Base-by-base conservation (phyloP, 495 filamentous ascomycete species). In the Xylaria sp. region DNA sequence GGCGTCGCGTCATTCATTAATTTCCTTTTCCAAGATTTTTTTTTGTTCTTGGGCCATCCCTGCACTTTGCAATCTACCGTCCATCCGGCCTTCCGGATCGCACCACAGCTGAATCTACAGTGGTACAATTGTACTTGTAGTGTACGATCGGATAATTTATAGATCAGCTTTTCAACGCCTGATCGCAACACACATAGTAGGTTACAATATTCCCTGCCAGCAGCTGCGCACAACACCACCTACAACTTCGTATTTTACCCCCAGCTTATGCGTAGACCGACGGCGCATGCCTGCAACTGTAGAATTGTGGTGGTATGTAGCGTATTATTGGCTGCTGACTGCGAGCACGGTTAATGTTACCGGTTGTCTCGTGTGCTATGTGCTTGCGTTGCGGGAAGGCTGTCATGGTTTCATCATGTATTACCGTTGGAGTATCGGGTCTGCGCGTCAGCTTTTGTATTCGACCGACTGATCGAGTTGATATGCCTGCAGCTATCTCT, bases 341-440 rank as follows among this genome's bases (percentile, higher is more conserved):
- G 66, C 37, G 7, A 53, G 44, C 31, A n/a, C 44, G 44, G 14
- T 17, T 31, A 21, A 37, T 26, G 44, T 61, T 63, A 15, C 31
- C 8, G 33, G 46, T 12, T 67, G 1, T 33, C 64, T 41, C 48
- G 48, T 55, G 64, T 35, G 15, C 26, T 29, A 26, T 62, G 50
- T 55, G 58, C 26, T 48, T 52, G 46, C 35, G 21, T 44, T 53
- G 55, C 31, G 57, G 41, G 46, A 55, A 55, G 43, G 44, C 68
- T n/a, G 68, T 70, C 68, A 70, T 70, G 68, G 58, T 70, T 50
- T 21, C 68, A 44, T 70, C 68, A 70, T n/a, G 59, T n/a, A 62
- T 62, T 31, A 63, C 57, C 68, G 44, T 55, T 21, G 12, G 21
- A 19, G 55, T 44, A 35, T n/a, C 44, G 48, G 64, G 55, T 53